A percentile compares a stretch with the other conserved stretches of the same genome.
These are phyloP conservation scores for Catenaria anguillulae DNA, from an alignment of 371 early-diverging fungal genomes.

Conservation along the genomic window DNA sequence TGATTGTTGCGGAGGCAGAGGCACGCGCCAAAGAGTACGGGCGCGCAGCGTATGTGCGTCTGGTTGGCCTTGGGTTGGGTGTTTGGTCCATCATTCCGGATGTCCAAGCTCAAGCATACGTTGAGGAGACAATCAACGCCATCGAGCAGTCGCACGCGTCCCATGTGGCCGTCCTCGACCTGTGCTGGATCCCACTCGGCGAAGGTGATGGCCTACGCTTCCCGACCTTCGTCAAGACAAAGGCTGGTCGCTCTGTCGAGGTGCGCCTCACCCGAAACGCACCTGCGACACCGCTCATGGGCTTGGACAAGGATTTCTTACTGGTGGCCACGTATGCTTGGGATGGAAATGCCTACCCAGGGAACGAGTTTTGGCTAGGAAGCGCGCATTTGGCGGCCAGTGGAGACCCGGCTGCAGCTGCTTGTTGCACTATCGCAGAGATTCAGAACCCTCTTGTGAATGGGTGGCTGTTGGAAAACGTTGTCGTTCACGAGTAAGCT, in stretches of 20 bases:
- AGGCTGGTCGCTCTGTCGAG: background rate
- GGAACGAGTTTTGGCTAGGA: slow-evolving; percentile 23
- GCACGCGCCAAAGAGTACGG: slow-evolving; percentile 9
- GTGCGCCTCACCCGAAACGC: background rate
- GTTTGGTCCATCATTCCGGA: slow-evolving; percentile 14
- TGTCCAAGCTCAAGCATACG: slow-evolving; percentile 1
- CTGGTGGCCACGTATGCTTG: slow-evolving; percentile 22
- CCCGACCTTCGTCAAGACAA: background rate
- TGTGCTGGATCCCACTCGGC: background rate
- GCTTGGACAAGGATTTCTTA: slow-evolving; percentile 1
- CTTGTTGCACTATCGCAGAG: slow-evolving; percentile 19
- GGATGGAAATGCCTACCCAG: slow-evolving; percentile 21
- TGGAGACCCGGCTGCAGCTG: slow-evolving; percentile 22
- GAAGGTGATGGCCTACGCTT: background rate
- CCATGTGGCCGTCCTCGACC: slow-evolving; percentile 14
- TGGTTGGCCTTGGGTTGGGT: slow-evolving; percentile 25
- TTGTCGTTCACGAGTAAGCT: too few species aligned
- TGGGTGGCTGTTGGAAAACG: too few species aligned
- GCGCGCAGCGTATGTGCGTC: slow-evolving; percentile 11
- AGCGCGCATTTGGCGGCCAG: slow-evolving; percentile 9
- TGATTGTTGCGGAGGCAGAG: slow-evolving; percentile 17
- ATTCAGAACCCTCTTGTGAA: slow-evolving; percentile 13
- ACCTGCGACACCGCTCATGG: background rate
- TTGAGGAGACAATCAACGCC: slow-evolving; percentile 10
- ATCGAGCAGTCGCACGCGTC: slow-evolving; percentile 7